Conservation (phyloP, 495 filamentous ascomycete species). For the Jackrogersella multiformis region DNA sequence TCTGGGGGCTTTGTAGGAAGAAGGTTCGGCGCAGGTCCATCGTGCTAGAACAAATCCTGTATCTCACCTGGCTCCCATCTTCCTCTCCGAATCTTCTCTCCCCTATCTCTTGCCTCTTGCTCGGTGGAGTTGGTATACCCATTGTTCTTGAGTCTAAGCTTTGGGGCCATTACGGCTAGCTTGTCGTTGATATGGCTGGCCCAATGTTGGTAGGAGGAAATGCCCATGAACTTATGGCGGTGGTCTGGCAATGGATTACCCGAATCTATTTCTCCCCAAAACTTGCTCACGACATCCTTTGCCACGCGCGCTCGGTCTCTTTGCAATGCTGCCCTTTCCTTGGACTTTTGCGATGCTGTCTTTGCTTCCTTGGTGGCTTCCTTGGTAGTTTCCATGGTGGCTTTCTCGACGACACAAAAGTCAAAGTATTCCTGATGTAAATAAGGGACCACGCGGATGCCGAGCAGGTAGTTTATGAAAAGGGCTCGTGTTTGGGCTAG, state of each 20-base stretch:
- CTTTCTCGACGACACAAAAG: too few species aligned
- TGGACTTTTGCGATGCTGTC: not conserved
- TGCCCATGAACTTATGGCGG: not conserved
- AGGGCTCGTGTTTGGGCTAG: slow-evolving; percentile 2
- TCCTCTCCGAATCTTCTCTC: too few species aligned
- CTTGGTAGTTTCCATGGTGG: too few species aligned
- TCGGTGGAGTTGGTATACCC: too few species aligned
- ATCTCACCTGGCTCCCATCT: not conserved
- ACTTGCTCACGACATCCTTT: not conserved
- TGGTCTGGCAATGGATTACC: slow-evolving; percentile 9
- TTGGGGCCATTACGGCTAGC: not conserved
- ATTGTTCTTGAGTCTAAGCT: not conserved
- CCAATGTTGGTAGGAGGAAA: slow-evolving; percentile 12
- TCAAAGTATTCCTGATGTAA: too few species aligned
- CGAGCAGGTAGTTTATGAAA: slow-evolving; percentile 20
- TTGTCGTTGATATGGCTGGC: slow-evolving; percentile 13
- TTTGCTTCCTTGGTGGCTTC: too few species aligned
- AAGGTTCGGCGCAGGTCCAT: not conserved
- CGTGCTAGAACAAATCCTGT: slow-evolving; percentile 20
- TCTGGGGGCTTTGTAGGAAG: not conserved
- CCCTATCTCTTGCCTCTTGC: too few species aligned
- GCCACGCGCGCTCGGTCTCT: not conserved
- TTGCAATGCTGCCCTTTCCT: not conserved
- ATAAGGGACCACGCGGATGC: slow-evolving; percentile 9
- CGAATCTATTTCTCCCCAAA: slow-evolving; percentile 8